phyloP scores from a whole-genome alignment of 1,284 basidiomycete species.

The Ceratobasidium sp. region DNA sequence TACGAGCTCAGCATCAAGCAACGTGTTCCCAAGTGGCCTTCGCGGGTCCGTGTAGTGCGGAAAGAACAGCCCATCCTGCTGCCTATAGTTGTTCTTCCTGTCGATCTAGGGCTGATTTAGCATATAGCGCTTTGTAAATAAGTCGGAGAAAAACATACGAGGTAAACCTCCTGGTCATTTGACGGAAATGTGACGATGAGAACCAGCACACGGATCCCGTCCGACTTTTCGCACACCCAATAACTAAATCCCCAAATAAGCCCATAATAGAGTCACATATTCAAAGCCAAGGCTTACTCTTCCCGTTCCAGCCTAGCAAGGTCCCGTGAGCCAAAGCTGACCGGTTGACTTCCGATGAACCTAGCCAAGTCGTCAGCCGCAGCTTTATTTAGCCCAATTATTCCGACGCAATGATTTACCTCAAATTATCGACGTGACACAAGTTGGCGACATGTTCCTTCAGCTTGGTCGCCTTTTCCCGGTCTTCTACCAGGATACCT shows the following conservation, averaged over 20 bases:
- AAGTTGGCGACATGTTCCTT: constrained; percentile 74
- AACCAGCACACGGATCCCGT: constrained; percentile 93
- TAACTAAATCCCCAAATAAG: constrained; percentile 69
- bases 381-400: neutral
- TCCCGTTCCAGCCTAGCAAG: constrained; percentile 82
- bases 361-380: constrained; percentile 59
- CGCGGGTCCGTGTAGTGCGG: constrained; percentile 84
- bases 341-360: constrained; percentile 94
- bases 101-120: constrained; percentile 77
- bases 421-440: constrained; percentile 73
- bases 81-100: constrained; percentile 90
- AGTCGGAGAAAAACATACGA: constrained; percentile 68
- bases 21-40: constrained; percentile 79
- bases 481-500: constrained; percentile 67
- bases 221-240: constrained; percentile 99
- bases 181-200: constrained; percentile 81
- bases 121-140: neutral
- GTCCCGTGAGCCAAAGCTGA: constrained; percentile 83
- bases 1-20: constrained; percentile 96
- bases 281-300: constrained; percentile 71
- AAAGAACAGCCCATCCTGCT: constrained; percentile 84
- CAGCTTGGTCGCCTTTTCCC: constrained; percentile 72
- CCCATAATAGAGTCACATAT: constrained; percentile 26
- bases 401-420: constrained; percentile 59
- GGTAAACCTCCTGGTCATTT: constrained; percentile 81